Evolutionary conservation across 805 yeast genomes (phyloP), one percentile per base, ranked within the genome.

Genomic region (Phaffomyces opuntiae): DNA sequence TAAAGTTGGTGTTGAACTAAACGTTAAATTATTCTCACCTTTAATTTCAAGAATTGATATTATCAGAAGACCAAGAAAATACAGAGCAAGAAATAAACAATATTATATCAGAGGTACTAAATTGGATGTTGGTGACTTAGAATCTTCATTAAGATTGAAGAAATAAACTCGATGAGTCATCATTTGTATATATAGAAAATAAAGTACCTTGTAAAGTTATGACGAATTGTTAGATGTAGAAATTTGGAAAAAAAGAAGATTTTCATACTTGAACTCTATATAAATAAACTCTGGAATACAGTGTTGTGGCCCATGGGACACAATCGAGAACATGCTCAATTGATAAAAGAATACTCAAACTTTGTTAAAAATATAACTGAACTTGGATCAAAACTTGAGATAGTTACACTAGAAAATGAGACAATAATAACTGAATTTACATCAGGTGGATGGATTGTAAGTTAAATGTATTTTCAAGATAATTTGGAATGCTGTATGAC

Each of bases 21-120:
- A 91, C 50, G 78, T 89, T 40, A 90, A 91, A 27, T 66, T 91
- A 25, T 91, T 74, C 70, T 84, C 83, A 50, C 96, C 97, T 8
- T 71, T 79, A 45, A 74, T 93, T 46, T 77, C 80, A 51, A 78
- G 83, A 64, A 73, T 91, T 44, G 97, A 90, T 65, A 64, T 89
- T 36, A 65, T 91, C 50, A 76, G 85, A 65, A 82, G 82, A 65
- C 91, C 95, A 35, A 65, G 68, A 51, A 77, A 75, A 59, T 81
- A 87, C 65, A 79, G 84, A 72, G 72, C 75, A 51, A 80, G 96
- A 77, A 79, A 80, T 67, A 91, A 87, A 73, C 91, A 88, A 57
- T 90, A 83, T 74, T 93, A 87, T 67, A 84, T 93, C 60, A 84
- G 96, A 69, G 83, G 77, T 64, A 73, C 83, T 43, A 81, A 78